Evolutionary conservation across 352 stramenopile genomes (phyloP), one percentile per base, ranked within the genome.

Genomic region (Phytophthora pistaciae): DNA sequence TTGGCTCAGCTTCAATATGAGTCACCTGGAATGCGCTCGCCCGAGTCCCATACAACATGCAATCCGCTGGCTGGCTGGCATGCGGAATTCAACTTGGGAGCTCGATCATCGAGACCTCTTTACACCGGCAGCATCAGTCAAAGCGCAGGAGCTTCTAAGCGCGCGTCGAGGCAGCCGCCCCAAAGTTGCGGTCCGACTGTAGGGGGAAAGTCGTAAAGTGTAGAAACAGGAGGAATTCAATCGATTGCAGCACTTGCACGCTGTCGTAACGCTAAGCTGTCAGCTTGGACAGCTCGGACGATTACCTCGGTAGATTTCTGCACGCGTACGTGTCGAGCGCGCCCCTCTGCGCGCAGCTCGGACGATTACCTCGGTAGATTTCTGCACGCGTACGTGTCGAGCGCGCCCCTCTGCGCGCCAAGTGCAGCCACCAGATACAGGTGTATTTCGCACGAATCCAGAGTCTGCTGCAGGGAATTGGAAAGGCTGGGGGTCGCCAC

Each of bases 281-380:
- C 40, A 49, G 36, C 36, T 42, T 42, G 36, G 36, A 42, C 36
- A 42, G 36, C 36, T 20, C 18, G 40, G 20, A n/a, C 40, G 16
- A 49, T 49, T 49, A 49, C n/a, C n/a, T n/a, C n/a, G n/a, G 40
- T 48, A 48, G 40, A 48, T 48, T 48, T 48, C 40, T 48, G 40
- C 33, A 13, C 33, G 33, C 33, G 33, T 40, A 40, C 33, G 33
- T n/a, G n/a, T n/a, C n/a, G n/a, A n/a, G n/a, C n/a, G n/a, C n/a
- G n/a, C 36, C 36, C 11, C 36, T 42, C 36, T 42, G 36, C 29
- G 29, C 29, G 29, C 29, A 42, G 36, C 36, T 20, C 18, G 40
- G 20, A n/a, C 40, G 16, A 49, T 49, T 49, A 49, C n/a, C n/a
- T n/a, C n/a, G n/a, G 40, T 49, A 49, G 16, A 49, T 49, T 49